Base-by-base conservation (phyloP, 495 filamentous ascomycete species). In the Haplographium delicatum region DNA sequence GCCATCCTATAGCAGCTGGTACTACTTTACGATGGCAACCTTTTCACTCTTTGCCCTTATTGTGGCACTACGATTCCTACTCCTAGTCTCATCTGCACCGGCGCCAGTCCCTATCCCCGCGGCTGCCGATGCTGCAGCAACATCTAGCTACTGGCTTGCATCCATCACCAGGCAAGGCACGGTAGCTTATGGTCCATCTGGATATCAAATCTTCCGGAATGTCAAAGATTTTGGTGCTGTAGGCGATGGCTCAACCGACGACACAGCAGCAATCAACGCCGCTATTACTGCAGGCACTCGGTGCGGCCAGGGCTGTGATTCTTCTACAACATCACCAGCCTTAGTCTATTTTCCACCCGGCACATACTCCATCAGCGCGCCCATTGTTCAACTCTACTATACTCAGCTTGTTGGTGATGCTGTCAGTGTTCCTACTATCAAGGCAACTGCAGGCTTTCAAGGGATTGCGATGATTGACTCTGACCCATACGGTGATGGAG, bases 391-490 rank as follows among this genome's bases (percentile, higher is more conserved):
- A 56, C 76, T 77, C 62, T 88, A 84, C 64, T 80, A 82, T 62
- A 85, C 83, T 2, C 73, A 84, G 62, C 80, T 20, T 15, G 47
- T 60, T 24, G 59, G 55, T 19, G 50, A 60, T 53, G 72, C 71
- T 37, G 61, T 75, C 35, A 70, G 77, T 47, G 61, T 83, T 3
- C 91, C 91, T 1, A 84, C 82, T 0, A 72, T 97, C 65, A 89
- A 91, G 72, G 93, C 85, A 1, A 65, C 80, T 1, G 60, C 83
- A 6, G 63, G 63, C 53, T 97, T 97, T 61, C 38, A 69, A 3
- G 93, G 93, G 54, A 95, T 96, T 67, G 91, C 83, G 16, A 75
- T 98, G 19, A 89, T 98, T 59, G 91, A 96, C 59, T 72, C 88
- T 7, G 86, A 98, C 57, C 91, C 91, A 0, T 97, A 98, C 62